Percentiles rank a stretch among this genome's conserved stretches.
phyloP scores from a whole-genome alignment of 306 rosid genomes.

The Vigna angularis region DNA sequence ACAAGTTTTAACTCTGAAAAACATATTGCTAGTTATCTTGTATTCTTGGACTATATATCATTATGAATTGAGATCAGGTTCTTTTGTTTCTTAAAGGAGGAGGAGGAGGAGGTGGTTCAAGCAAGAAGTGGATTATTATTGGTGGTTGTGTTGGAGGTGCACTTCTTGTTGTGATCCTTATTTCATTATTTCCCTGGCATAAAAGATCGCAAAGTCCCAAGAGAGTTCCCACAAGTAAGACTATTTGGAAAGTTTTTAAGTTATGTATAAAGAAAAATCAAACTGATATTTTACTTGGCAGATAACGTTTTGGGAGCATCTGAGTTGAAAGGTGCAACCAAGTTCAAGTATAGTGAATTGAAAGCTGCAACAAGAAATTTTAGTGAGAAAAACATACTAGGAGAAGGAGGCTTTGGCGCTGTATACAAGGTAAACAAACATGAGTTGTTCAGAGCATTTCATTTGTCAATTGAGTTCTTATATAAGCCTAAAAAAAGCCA shows the following conservation, averaged over 20 bases:
- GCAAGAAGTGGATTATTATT: neutral
- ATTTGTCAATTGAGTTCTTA: too few relatives aligned
- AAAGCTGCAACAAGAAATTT: conserved; percentile 66
- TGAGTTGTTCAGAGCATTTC: neutral
- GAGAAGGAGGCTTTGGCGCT: conserved; percentile 74
- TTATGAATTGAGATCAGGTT: neutral
- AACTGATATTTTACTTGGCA: conserved; percentile 15
- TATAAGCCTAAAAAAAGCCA: too few relatives aligned
- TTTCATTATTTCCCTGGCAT: neutral
- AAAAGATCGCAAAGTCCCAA: neutral
- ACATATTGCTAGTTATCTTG: too few relatives aligned
- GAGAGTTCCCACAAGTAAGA: neutral
- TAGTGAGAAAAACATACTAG: conserved; percentile 58
- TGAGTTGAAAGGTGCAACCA: conserved; percentile 63
- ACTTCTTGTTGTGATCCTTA: neutral
- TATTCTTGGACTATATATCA: too few relatives aligned
- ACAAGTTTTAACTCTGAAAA: too few relatives aligned
- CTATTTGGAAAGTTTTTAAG: neutral
- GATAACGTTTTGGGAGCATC: conserved; percentile 68
- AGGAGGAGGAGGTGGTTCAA: neutral
- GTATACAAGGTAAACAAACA: conserved; percentile 63
- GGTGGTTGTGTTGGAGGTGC: neutral
- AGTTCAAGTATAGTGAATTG: conserved; percentile 57
- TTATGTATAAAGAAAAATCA: neutral
- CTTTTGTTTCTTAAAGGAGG: neutral